Conservation (phyloP, 139 green algal species). For the Coccomyxa sp. region DNA sequence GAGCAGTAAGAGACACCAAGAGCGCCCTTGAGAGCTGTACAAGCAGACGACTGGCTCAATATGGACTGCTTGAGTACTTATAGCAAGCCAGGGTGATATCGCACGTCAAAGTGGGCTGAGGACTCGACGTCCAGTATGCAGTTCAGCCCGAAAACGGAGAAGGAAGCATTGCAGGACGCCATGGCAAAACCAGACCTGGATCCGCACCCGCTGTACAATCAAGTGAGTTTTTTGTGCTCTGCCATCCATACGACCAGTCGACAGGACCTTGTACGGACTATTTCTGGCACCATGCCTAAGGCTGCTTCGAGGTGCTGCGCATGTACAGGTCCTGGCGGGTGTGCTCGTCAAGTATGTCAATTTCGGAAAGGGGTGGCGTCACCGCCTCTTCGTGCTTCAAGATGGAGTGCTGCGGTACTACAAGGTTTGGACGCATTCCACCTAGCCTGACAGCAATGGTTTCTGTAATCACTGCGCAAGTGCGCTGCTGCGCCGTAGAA, state of each 20-base stretch:
- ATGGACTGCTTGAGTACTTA: no score
- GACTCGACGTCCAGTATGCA: no score
- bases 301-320: background rate
- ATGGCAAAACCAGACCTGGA: background rate
- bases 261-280: no score
- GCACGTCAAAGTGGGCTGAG: no score
- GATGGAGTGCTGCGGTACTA: conserved; percentile 73
- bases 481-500: no score
- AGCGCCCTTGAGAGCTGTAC: no score
- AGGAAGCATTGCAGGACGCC: background rate
- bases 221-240: no score
- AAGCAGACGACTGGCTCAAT: no score
- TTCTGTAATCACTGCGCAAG: background rate
- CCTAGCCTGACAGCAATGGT: background rate
- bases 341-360: conserved; percentile 81
- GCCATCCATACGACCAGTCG: no score
- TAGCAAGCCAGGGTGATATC: no score
- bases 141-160: background rate
- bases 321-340: conserved; percentile 49
- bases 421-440: conserved; percentile 36
- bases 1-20: no score
- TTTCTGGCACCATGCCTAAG: background rate
- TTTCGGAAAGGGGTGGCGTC: conserved; percentile 59
- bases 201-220: background rate
- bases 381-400: conserved; percentile 74